Evolutionary conservation across 1,139 yeast species (phyloP), one percentile per base, ranked within the genome.

Genomic region (Suhomyces ambrosiae): DNA sequence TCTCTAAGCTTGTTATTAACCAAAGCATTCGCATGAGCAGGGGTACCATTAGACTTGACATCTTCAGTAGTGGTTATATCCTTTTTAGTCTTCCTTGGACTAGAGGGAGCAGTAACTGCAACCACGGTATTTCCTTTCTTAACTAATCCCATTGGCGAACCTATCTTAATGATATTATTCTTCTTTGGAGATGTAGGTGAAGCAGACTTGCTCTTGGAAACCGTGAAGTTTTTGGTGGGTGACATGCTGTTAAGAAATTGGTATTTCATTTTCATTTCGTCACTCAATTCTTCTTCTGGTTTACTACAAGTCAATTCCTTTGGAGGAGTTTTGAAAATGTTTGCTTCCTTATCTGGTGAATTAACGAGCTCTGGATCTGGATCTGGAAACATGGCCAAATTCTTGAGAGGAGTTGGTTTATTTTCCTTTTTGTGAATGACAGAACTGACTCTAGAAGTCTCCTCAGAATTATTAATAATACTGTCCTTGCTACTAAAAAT

Each of bases 101-200:
- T 35, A 5, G 26, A 15, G 11, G 42, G 37, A 23, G 42, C 22
- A 6, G 42, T 23, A 6, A 39, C 37, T 15, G 42, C 42, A 13
- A 39, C 40, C 13, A 64, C 53, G 1, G 54, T 44, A 3, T 56
- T 48, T n/a, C 65, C 64, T 16, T 56, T 55, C 44, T 58, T 65
- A 11, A 65, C 58, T 27, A 68, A 46, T 40, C 59, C 60, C 22
- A 68, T 55, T 1, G 76, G 76, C 2, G 71, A 65, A 5, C 66
- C 64, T 38, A 70, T 67, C 46, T 71, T 70, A 30, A 71, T 70
- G 3, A 73, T 68, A 16, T 61, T 48, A 22, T 35, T 27, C 26
- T 47, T 49, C 27, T 35, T 45, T 9, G 47, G 45, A 9, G 52
- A 37, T 27, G 37, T 24, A 11, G 27, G 27, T 38, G 11, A 37